These are phyloP conservation scores for Canavalia ensiformis DNA, from an alignment of 306 rosid species.

Conservation along the genomic window DNA sequence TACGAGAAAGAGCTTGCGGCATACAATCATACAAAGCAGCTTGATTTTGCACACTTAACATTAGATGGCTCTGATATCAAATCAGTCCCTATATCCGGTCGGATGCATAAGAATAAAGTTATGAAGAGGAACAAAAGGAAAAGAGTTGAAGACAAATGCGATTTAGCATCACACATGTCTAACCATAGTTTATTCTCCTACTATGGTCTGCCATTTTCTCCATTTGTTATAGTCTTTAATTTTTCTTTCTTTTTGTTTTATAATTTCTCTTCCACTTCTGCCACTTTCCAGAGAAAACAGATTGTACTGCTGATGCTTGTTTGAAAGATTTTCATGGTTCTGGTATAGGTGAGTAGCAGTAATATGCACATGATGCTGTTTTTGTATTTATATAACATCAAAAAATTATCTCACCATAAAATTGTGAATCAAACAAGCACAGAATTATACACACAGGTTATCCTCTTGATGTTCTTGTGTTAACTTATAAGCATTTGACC, in stretches of 20 bases:
- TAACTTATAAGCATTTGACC: neutral
- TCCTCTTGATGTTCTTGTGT: neutral
- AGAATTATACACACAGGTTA: neutral
- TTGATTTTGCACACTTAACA: slow-evolving; percentile 50
- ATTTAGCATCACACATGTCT: slow-evolving; percentile 61
- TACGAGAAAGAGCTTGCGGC: slow-evolving; percentile 68
- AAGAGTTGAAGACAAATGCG: slow-evolving; percentile 68
- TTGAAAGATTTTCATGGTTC: slow-evolving; percentile 27
- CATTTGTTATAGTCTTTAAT: slow-evolving; percentile 3
- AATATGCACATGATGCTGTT: slow-evolving; percentile 10
- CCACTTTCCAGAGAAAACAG: slow-evolving; percentile 50
- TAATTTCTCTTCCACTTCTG: neutral
- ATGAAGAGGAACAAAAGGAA: slow-evolving; percentile 80
- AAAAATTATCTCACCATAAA: neutral
- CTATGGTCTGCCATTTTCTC: slow-evolving; percentile 58
- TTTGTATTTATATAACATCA: slow-evolving; percentile 33
- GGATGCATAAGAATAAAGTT: slow-evolving; percentile 52
- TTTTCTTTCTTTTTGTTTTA: slow-evolving; percentile 18
- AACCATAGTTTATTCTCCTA: slow-evolving; percentile 75
- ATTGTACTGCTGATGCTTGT: slow-evolving; percentile 8
- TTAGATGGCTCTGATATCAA: slow-evolving; percentile 60
- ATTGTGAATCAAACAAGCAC: slow-evolving; percentile 9
- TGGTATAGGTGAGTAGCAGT: slow-evolving; percentile 47
- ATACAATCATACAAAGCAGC: slow-evolving; percentile 53
- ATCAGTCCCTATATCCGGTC: slow-evolving; percentile 61